Base-by-base conservation (phyloP, 2,329 filamentous ascomycete genomes). In the Cercospora brassicicola region DNA sequence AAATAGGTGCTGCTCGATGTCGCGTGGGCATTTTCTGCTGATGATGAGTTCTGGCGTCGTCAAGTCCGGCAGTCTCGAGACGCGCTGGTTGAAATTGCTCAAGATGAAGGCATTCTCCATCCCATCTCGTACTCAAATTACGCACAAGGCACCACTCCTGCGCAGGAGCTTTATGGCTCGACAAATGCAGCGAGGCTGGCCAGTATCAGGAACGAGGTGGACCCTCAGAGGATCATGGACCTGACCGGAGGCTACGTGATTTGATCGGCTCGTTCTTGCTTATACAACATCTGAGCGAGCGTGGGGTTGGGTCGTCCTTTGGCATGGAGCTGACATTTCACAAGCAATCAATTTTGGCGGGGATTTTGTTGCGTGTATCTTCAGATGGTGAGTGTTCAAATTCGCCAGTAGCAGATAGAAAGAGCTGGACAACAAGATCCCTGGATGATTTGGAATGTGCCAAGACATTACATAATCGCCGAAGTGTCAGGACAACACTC, bases 91-190 rank as follows among this genome's bases (percentile, higher is more conserved):
- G 9, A 33, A 4, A 8, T 63, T 23, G 61, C 61, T 33, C 26
- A 48, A 15, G 15, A 31, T 15, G 48, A 63, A 13, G 48, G 61
- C 4, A 51, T 63, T 15, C 48, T 63, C 9, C 61, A 63, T 31
- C 48, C 61, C 10, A 42, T 56, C 9, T 56, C 61, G 20, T 63
- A 63, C 23, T 33, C 61, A 18, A 63, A 63, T 23, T 63, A 63
- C 23, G 45, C 61, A 7, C 42, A 51, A 33, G 61, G 42, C 11
- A 28, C n/a, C 18, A 63, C 48, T 15, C 23, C 61, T 9, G 48
- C 48, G 9, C 15, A 56, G 8, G n/a, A 55, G 28, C 30, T 63
- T 28, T 63, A 56, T 33, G 61, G 61, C 9, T 9, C 45, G 11
- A 30, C 28, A 2, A 56, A 56, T 31, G 61, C 61, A 9, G 61